Evolutionary conservation across 352 stramenopile species (phyloP).

Genomic region (Peronospora belbahrii): DNA sequence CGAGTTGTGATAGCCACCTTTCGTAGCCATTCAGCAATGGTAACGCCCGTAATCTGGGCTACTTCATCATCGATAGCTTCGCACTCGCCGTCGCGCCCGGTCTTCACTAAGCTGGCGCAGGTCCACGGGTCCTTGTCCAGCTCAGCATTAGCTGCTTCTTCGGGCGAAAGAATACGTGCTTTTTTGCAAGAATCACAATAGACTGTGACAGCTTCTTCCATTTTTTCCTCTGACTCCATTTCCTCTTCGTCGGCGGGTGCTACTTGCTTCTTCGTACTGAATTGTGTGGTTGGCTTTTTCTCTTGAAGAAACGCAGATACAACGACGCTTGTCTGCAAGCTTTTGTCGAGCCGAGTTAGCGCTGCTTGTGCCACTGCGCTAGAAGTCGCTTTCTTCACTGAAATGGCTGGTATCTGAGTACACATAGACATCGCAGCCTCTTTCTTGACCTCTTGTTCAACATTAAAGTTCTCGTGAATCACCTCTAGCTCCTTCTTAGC

Average conservation of each 20-base stretch:
- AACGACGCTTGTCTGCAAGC: slow-evolving; percentile 31
- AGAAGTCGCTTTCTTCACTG: slow-evolving; percentile 20
- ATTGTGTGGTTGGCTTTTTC: neutral
- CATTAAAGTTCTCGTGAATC: slow-evolving; percentile 8
- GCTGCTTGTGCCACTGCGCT: slow-evolving; percentile 48
- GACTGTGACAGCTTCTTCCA: slow-evolving; percentile 60
- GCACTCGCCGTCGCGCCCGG: slow-evolving; percentile 36
- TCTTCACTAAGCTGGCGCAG: slow-evolving; percentile 34
- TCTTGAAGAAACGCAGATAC: slow-evolving; percentile 32
- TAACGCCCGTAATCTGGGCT: slow-evolving; percentile 40
- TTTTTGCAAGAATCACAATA: slow-evolving; percentile 82
- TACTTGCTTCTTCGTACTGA: slow-evolving; percentile 1
- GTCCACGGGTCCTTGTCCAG: slow-evolving; percentile 46
- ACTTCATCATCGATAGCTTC: slow-evolving; percentile 69
- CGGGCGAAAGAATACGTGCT: slow-evolving; percentile 51
- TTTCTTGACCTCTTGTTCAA: slow-evolving; percentile 14
- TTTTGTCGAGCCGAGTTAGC: slow-evolving; percentile 42
- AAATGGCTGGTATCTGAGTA: slow-evolving; percentile 23
- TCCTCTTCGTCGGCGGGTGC: slow-evolving; percentile 12
- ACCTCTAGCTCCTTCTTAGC: slow-evolving; percentile 17
- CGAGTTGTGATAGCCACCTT: slow-evolving; percentile 45
- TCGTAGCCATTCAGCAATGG: slow-evolving; percentile 39
- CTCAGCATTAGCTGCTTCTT: slow-evolving; percentile 28
- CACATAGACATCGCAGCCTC: slow-evolving; percentile 7
- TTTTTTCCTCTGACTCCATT: slow-evolving; percentile 37